phyloP scores from a whole-genome alignment of 257 asterid genomes.

The Dorcoceras hygrometricum region DNA sequence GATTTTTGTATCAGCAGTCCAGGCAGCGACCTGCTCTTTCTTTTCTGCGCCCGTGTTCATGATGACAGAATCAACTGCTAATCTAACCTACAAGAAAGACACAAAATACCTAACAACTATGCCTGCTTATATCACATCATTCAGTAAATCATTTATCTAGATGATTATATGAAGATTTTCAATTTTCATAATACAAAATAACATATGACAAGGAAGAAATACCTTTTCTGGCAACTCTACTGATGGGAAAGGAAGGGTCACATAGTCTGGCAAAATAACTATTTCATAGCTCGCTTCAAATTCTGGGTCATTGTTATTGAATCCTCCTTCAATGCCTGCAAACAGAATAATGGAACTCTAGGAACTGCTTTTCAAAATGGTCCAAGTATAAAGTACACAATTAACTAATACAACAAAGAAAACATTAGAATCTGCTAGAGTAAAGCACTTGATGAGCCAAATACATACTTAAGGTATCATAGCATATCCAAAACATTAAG shows the following conservation, averaged over 20 bases:
- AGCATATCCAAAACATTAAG: background rate
- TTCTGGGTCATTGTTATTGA: slow-evolving; percentile 73
- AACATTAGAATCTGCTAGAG: background rate
- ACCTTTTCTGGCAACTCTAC: slow-evolving; percentile 98
- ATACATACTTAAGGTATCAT: background rate
- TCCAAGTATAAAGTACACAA: background rate
- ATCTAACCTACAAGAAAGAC: slow-evolving; percentile 61
- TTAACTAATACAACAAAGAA: slow-evolving; percentile 16
- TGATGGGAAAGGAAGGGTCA: slow-evolving; percentile 85
- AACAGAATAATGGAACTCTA: slow-evolving; percentile 19
- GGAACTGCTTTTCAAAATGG: slow-evolving; percentile 1
- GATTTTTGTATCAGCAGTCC: slow-evolving; percentile 85
- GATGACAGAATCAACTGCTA: slow-evolving; percentile 84
- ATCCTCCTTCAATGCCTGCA: slow-evolving; percentile 89
- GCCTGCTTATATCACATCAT: background rate
- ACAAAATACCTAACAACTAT: background rate
- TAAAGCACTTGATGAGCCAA: slow-evolving; percentile 15
- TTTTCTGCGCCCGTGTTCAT: slow-evolving; percentile 86
- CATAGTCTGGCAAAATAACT: slow-evolving; percentile 72
- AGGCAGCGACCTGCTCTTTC: slow-evolving; percentile 86
- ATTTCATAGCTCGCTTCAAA: slow-evolving; percentile 70
- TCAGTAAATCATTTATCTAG: background rate
- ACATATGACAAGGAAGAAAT: slow-evolving; percentile 10
- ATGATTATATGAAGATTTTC: background rate
- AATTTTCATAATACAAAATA: slow-evolving; percentile 7